Base-by-base conservation (phyloP, 192 early-diverging fungal genomes). In the Bifiguratus adelaidae region DNA sequence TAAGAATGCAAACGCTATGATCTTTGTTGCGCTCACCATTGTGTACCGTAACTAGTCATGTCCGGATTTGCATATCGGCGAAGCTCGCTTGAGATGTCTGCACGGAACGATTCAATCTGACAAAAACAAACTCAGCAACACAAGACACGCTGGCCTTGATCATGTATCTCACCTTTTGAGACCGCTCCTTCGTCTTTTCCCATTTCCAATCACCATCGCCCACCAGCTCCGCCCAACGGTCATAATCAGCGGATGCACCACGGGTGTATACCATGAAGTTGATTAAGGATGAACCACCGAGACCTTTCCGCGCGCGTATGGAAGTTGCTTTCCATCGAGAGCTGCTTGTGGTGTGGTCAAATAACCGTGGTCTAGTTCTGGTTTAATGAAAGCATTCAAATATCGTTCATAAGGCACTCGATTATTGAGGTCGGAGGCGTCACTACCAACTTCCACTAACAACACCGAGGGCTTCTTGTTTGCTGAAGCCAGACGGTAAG, bases 211-310 rank as follows among this genome's bases (percentile, higher is more conserved):
- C 62, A 19, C 37, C 42, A 33, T 57, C 58, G 13, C 56, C 56
- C 21, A 20, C 19, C 4, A 57, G 29, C 0, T 21, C 19, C 1
- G 40, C 45, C 61, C 61, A 63, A 22, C 53, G 45, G 18, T 63
- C 55, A 18, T 50, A 63, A 7, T 63, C 61, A 5, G 35, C 51
- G 24, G 46, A 49, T 4, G 55, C 50, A 22, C 55, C 55, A 30
- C 61, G 61, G 20, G 52, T 50, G 23, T 57, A 57, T 29, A 63
- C 50, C 61, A 57, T 57, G 30, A 51, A 54, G 30, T 63, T 63
- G 37, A 63, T 53, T 16, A 55, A 42, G n/a, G 45, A 49, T 20
- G 45, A 36, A 1, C 61, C 61, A 0, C 61, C 61, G 7, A 63
- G 30, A 0, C 47, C 19, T 35, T 63, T 63, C 61, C 61, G n/a